phyloP scores from a whole-genome alignment of 75 land plant species.

The Pinus albicaulis region DNA sequence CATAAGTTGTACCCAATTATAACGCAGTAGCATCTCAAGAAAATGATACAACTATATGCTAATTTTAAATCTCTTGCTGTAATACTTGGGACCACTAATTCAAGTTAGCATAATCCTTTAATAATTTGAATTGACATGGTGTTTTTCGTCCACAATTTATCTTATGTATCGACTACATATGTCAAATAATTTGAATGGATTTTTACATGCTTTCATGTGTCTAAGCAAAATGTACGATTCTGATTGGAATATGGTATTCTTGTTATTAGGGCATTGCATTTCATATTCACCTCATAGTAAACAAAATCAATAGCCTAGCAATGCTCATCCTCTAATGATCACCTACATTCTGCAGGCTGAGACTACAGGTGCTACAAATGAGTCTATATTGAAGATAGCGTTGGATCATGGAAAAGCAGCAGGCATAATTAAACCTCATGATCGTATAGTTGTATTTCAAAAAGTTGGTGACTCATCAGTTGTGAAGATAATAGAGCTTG shows the following conservation, averaged over 20 bases:
- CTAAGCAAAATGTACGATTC: not conserved
- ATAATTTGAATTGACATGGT: not conserved
- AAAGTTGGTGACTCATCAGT: conserved; percentile 61
- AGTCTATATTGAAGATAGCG: conserved; percentile 38
- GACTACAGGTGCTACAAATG: conserved; percentile 32
- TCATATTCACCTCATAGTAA: not conserved
- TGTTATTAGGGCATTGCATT: not conserved
- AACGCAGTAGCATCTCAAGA: not conserved
- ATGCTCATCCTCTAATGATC: not conserved
- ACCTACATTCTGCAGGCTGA: conserved; percentile 1
- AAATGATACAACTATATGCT: not conserved
- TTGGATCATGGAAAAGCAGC: conserved; percentile 45
- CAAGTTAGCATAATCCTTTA: not conserved
- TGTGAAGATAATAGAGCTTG: conserved; percentile 48
- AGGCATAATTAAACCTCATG: conserved; percentile 50
- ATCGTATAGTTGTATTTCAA: conserved; percentile 53
- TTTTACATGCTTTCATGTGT: not conserved
- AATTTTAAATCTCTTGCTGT: not conserved
- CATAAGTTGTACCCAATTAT: not conserved
- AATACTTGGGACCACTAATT: not conserved
- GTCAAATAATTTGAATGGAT: not conserved
- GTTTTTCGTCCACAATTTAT: not conserved
- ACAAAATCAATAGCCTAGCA: not conserved
- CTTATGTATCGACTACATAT: not conserved
- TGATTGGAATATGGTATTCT: not conserved